These are phyloP conservation scores for Annulohypoxylon nitens DNA, from an alignment of 495 filamentous ascomycete genomes.

Conservation along the genomic window DNA sequence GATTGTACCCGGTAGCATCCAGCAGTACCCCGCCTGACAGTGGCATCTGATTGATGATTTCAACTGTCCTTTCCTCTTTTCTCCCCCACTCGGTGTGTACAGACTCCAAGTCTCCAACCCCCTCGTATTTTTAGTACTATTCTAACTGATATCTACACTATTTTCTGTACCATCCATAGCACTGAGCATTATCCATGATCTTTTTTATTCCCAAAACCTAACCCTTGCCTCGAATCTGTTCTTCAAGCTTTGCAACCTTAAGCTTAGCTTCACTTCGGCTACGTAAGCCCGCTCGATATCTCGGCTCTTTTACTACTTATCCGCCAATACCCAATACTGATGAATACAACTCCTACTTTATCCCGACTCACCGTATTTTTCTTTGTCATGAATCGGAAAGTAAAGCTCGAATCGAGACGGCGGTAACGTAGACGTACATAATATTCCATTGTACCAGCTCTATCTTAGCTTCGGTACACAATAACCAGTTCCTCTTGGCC, in stretches of 20 bases:
- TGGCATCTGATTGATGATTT: slow-evolving; percentile 47
- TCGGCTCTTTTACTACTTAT: background rate
- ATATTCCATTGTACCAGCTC: slow-evolving; percentile 9
- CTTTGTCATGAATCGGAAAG: slow-evolving; percentile 42
- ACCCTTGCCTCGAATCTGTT: slow-evolving; percentile 7
- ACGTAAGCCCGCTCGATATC: background rate
- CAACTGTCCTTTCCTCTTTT: background rate
- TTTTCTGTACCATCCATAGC: too few relatives aligned
- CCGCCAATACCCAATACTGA: background rate
- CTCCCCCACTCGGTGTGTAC: slow-evolving; percentile 19
- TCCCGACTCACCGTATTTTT: slow-evolving; percentile 13
- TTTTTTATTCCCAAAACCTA: slow-evolving; percentile 2
- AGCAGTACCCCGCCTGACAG: slow-evolving; percentile 40
- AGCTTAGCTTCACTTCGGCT: slow-evolving; percentile 15
- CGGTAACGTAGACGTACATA: slow-evolving; percentile 28
- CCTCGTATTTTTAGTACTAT: slow-evolving; percentile 35
- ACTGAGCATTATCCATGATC: background rate
- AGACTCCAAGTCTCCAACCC: slow-evolving; percentile 44
- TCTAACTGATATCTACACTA: background rate
- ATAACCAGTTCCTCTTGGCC: background rate
- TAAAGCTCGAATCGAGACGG: slow-evolving; percentile 27
- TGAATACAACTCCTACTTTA: slow-evolving; percentile 29
- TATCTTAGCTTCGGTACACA: slow-evolving; percentile 6
- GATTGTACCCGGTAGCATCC: slow-evolving; percentile 13
- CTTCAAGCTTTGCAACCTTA: background rate